These are phyloP conservation scores for Thielaviopsis ethacetica DNA, from an alignment of 2,329 filamentous ascomycete genomes.

Conservation along the genomic window DNA sequence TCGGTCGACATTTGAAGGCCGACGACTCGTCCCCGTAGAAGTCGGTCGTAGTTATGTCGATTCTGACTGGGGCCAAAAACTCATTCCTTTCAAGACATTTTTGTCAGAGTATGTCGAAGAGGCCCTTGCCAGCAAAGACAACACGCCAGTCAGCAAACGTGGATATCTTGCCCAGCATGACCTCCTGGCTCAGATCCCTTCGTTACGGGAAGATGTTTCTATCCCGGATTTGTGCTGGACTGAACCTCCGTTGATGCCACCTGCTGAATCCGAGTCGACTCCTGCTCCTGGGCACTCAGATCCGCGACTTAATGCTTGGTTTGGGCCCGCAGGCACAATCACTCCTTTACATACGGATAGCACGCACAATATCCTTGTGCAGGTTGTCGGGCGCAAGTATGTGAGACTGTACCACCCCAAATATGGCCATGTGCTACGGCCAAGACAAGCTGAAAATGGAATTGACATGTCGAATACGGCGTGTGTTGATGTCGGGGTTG, in stretches of 20 bases:
- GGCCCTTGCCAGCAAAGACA: not conserved
- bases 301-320: constrained; percentile 78
- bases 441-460: constrained; percentile 46
- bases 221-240: constrained; percentile 78
- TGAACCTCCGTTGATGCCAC: constrained; percentile 39
- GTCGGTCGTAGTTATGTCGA: constrained; percentile 79
- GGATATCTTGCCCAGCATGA: constrained; percentile 90
- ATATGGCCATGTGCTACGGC: constrained; percentile 40
- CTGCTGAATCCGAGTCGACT: constrained; percentile 21
- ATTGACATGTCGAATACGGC: constrained; percentile 93
- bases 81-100: constrained; percentile 61
- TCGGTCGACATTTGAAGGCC: constrained; percentile 55
- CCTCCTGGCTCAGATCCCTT: constrained; percentile 67
- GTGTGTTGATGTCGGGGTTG: constrained; percentile 53
- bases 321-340: constrained; percentile 74
- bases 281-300: constrained; percentile 28
- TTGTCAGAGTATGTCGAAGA: constrained; percentile 40
- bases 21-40: constrained; percentile 72
- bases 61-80: constrained; percentile 64
- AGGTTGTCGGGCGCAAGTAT: constrained; percentile 84
- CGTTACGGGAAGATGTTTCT: constrained; percentile 55
- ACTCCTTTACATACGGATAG: constrained; percentile 88
- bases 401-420: constrained; percentile 68
- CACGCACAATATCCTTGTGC: constrained; percentile 81
- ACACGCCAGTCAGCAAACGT: constrained; percentile 18